Conservation (phyloP, 2,329 filamentous ascomycete species). For the Mycosphaerelloides madeirae region DNA sequence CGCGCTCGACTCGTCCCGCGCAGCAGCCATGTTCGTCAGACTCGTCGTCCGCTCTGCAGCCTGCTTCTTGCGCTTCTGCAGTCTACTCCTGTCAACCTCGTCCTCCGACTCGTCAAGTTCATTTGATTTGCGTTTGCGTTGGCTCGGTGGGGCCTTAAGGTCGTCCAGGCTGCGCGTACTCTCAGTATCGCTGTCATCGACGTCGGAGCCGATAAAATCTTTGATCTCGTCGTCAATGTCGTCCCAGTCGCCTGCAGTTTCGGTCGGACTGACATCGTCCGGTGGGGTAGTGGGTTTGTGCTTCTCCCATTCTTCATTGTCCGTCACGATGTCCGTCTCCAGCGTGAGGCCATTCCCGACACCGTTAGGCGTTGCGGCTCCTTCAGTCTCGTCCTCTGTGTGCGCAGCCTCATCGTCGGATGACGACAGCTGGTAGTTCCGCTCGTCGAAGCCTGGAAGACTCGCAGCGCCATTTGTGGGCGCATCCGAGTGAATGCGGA, state of each 20-base stretch:
- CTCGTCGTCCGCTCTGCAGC: slow-evolving; percentile 45
- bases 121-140: slow-evolving; percentile 29
- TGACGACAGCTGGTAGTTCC: slow-evolving; percentile 39
- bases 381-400: slow-evolving; percentile 29
- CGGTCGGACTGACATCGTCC: slow-evolving; percentile 28
- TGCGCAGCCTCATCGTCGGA: slow-evolving; percentile 43
- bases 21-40: slow-evolving; percentile 36
- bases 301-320: slow-evolving; percentile 42
- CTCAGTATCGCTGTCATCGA: slow-evolving; percentile 36
- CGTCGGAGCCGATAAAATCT: slow-evolving; percentile 62
- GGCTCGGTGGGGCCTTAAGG: slow-evolving; percentile 23
- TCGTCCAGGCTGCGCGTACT: slow-evolving; percentile 18
- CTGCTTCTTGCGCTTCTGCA: slow-evolving; percentile 47
- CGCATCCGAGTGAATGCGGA: slow-evolving; percentile 70
- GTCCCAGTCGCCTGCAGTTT: slow-evolving; percentile 35
- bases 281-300: slow-evolving; percentile 43
- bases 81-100: slow-evolving; percentile 40
- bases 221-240: slow-evolving; percentile 64
- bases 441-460: slow-evolving; percentile 27
- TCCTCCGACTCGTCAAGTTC: slow-evolving; percentile 33
- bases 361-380: slow-evolving; percentile 17
- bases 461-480: slow-evolving; percentile 47
- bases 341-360: slow-evolving; percentile 11
- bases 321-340: slow-evolving; percentile 28
- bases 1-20: slow-evolving; percentile 7